Base-by-base conservation (phyloP, 495 filamentous ascomycete genomes). In the Aspergillus campestris region DNA sequence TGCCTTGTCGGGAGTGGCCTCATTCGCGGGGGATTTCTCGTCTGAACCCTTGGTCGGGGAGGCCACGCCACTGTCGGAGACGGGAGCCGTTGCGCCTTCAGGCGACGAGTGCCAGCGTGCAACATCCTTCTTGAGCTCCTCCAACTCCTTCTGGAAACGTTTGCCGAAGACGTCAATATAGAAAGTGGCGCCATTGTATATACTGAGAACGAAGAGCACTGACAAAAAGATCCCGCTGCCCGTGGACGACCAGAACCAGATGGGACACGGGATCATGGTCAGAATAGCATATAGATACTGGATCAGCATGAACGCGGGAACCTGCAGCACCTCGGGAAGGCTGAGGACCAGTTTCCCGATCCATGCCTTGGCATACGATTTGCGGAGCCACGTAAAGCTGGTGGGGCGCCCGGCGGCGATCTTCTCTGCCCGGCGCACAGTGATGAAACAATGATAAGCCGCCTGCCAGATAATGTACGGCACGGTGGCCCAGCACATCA, bases 111-210 rank as follows among this genome's bases (percentile, higher is more conserved):
- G 89, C 90, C 89, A 95, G 58, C 87, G 89, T 7, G 81, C 82
- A 29, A 96, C 89, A 61, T 98, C 92, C 45, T 77, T 78, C 69
- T 84, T 89, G 65, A 98, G 75, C 30, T 83, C 77, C 62, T 97
- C 94, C 14, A 98, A 72, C 65, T 98, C 94, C 60, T 89, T 94
- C 71, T 97, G 87, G 72, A 97, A 97, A 5, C 89, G 80, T 58
- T 84, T 95, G 45, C 92, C 92, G 52, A 95, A 98, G 10, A 95
- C 83, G 52, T 98, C 92, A 60, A 97, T 95, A 62, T 98, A 98
- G 61, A 85, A 98, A 10, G 89, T 95, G 18, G 89, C 87, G 27
- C 92, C 92, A 52, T 98, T 98, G 64, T 95, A 88, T 40, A 95
- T 79, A 54, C 84, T 89, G 89, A 91, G 94, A 30, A 78, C 65